Conservation (phyloP, 768 basidiomycete species). For the Leucogyrophana mollusca region DNA sequence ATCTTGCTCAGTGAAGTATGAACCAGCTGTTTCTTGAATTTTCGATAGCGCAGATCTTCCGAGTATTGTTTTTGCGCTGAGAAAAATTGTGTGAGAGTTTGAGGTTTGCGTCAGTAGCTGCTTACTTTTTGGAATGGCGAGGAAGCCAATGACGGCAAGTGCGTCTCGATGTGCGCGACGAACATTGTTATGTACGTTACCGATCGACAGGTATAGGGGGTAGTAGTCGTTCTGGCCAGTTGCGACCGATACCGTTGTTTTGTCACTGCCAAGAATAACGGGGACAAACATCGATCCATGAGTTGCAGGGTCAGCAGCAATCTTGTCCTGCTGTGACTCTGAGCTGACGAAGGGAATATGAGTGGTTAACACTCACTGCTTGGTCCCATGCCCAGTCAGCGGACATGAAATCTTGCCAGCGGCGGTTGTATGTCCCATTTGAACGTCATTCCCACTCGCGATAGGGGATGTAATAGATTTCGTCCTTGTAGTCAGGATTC, state of each 20-base stretch:
- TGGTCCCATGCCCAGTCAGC: conserved; percentile 7
- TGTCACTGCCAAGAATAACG: conserved; percentile 15
- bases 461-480: conserved; percentile 18
- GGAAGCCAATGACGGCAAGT: conserved; percentile 15
- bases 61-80: conserved; percentile 12
- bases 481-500: conserved; percentile 17
- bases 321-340: conserved; percentile 30
- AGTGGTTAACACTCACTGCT: conserved; percentile 2
- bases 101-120: not conserved
- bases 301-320: conserved; percentile 10
- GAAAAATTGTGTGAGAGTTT: no score
- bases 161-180: conserved; percentile 6
- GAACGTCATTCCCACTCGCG: conserved; percentile 5
- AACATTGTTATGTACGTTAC: conserved; percentile 15
- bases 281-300: conserved; percentile 15
- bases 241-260: conserved; percentile 14
- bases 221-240: conserved; percentile 17
- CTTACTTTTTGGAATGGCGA: conserved; percentile 32
- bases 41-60: conserved; percentile 14
- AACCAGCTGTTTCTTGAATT: conserved; percentile 29
- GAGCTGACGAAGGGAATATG: no score
- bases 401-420: conserved; percentile 6
- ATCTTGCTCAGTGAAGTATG: conserved; percentile 26
- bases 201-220: conserved; percentile 15
- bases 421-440: not conserved